Evolutionary conservation across 345 rosid species (phyloP).

Genomic region (Rhizophora mangle): DNA sequence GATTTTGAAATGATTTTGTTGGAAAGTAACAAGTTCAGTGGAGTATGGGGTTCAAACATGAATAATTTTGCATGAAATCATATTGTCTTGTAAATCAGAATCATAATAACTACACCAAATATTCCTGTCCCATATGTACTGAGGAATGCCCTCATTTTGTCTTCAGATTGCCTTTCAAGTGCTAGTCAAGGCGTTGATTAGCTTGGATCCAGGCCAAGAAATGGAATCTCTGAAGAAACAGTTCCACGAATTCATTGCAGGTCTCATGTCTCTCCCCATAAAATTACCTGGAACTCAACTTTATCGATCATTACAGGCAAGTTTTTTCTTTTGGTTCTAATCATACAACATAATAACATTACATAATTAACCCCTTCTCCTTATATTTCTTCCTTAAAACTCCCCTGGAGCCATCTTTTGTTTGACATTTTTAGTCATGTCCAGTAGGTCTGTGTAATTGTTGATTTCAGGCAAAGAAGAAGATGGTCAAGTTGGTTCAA

Average conservation of each 20-base stretch:
- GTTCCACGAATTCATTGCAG: conserved; percentile 73
- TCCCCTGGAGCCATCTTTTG: background rate
- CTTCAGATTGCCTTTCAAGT: conserved; percentile 83
- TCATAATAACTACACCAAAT: conserved; percentile 27
- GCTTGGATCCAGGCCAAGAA: conserved; percentile 76
- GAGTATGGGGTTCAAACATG: conserved; percentile 33
- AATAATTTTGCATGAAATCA: conserved; percentile 43
- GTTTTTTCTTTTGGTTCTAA: background rate
- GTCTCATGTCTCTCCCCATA: conserved; percentile 93
- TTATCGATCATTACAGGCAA: conserved; percentile 72
- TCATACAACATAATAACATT: background rate
- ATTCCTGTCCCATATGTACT: conserved; percentile 15
- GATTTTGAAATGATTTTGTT: conserved; percentile 26
- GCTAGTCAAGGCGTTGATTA: conserved; percentile 86
- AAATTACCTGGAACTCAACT: conserved; percentile 90
- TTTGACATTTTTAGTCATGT: no score
- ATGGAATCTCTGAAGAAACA: conserved; percentile 65
- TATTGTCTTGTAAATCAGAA: conserved; percentile 37
- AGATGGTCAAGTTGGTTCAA: conserved; percentile 67
- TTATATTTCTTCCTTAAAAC: background rate
- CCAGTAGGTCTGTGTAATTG: no score
- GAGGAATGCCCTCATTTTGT: conserved; percentile 9
- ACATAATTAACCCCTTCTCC: no score
- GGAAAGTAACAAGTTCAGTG: conserved; percentile 30
- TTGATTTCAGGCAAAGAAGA: conserved; percentile 69